A percentile compares a stretch with the other conserved stretches of the same genome.
Conservation (phyloP, 139 green algal species). For the Auxenochlorella pyrenoidosa region DNA sequence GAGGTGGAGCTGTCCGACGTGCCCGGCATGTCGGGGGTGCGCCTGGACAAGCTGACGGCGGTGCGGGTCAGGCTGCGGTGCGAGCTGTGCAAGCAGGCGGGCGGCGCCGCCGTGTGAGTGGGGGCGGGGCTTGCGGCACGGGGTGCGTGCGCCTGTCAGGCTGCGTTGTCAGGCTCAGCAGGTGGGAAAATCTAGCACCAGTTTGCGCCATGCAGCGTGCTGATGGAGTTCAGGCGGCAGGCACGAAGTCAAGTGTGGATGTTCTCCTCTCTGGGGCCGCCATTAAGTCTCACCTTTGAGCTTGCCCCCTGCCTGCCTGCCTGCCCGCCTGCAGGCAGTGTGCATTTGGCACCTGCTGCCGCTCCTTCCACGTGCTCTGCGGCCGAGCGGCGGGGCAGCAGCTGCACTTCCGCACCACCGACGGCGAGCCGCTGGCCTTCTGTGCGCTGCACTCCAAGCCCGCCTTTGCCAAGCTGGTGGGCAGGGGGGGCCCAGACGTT, state of each 20-base stretch:
- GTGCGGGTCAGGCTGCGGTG: conserved; percentile 43
- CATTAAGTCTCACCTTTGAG: too few species aligned
- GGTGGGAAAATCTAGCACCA: too few species aligned
- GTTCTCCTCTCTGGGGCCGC: too few species aligned
- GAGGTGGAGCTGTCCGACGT: conserved; percentile 41
- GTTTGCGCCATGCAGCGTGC: too few species aligned
- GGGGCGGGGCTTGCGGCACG: not conserved
- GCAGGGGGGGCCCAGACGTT: not conserved
- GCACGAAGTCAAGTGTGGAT: not conserved
- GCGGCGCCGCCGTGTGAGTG: conserved; percentile 53
- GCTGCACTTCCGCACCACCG: conserved; percentile 28
- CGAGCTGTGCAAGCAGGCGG: conserved; percentile 53
- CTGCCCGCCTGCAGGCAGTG: conserved; percentile 49
- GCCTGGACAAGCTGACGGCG: conserved; percentile 34
- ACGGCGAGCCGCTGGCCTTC: conserved; percentile 53
- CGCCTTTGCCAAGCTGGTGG: conserved; percentile 14
- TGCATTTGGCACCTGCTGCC: conserved; percentile 45
- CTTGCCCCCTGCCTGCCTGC: too few species aligned
- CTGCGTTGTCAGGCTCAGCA: too few species aligned
- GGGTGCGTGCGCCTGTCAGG: not conserved
- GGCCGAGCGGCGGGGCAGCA: conserved; percentile 12
- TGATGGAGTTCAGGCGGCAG: not conserved
- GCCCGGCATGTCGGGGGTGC: conserved; percentile 33
- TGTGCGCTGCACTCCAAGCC: conserved; percentile 45
- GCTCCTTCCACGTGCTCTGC: conserved; percentile 55